A percentile compares a stretch with the other conserved stretches of the same genome.
Conservation (phyloP, 2,329 filamentous ascomycete species). For the Cyphellophora attinorum region DNA sequence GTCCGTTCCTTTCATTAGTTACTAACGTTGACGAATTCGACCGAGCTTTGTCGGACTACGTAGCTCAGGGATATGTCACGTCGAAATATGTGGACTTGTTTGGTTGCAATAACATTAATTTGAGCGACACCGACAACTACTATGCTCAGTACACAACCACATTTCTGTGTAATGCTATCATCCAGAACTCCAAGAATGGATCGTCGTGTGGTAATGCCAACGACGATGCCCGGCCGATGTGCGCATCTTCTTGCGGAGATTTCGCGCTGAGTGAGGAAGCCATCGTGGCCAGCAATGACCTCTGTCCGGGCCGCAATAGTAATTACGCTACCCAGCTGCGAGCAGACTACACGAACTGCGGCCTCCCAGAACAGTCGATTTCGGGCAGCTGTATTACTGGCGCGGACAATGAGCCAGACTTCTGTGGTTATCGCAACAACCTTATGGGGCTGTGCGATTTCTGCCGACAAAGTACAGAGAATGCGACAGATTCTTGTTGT, state of each 20-base stretch:
- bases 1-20: conserved; percentile 78
- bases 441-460: conserved; percentile 73
- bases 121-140: conserved; percentile 67
- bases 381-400: conserved; percentile 66
- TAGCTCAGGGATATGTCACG: conserved; percentile 64
- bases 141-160: conserved; percentile 92
- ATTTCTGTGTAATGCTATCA: conserved; percentile 84
- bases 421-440: conserved; percentile 75
- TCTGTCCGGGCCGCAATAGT: conserved; percentile 59
- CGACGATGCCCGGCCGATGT: conserved; percentile 63
- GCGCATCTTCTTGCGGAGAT: conserved; percentile 80
- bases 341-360: conserved; percentile 85
- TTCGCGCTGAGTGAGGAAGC: conserved; percentile 83
- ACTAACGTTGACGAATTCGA: conserved; percentile 71
- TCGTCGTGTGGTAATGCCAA: conserved; percentile 58
- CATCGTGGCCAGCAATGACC: conserved; percentile 61
- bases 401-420: conserved; percentile 67
- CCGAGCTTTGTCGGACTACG: conserved; percentile 59
- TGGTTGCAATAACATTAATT: conserved; percentile 68
- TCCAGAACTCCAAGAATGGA: conserved; percentile 76
- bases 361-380: conserved; percentile 70
- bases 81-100: conserved; percentile 72
- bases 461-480: conserved; percentile 72
- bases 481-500: conserved; percentile 93
- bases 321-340: conserved; percentile 69